Base-by-base conservation (phyloP, 1,284 basidiomycete genomes). In the Cutaneotrichosporon cavernicola region DNA sequence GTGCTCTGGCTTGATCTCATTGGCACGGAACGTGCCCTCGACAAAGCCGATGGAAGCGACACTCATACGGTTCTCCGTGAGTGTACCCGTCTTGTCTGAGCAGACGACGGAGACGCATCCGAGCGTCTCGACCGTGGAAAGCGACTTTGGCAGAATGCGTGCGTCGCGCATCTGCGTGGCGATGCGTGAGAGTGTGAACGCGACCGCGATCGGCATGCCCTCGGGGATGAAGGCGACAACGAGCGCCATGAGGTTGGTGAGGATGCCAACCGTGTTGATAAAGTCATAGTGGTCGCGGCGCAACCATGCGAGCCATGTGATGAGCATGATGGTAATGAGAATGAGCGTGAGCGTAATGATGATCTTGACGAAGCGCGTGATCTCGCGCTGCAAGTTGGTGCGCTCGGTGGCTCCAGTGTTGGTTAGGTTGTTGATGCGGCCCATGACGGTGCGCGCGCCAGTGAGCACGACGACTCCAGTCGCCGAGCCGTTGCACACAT, bases 161-260 rank as follows among this genome's bases (percentile, higher is more conserved):
- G 70, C 85, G 83, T 63, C 84, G 84, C 64, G 82, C 81, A 57
- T 87, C 80, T 8, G 82, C 83, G 58, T 79, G 9, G 86, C 86
- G 18, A 87, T 81, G 43, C 76, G 73, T 4, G 72, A 65, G n/a
- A 78, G 69, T 3, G 74, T 82, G 30, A 83, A 73, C 0, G 84
- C 83, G 46, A 85, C 82, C 30, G 80, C 78, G 30, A 83, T 74
- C 9, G 84, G 84, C 11, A 87, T 79, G 65, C 86, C 86, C 73
- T 83, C 83, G 2, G 85, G 85, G 67, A 86, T 84, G 70, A 85
- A 85, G n/a, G 86, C 83, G 31, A 88, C 86, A 70, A 82, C 80
- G 50, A 88, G 84, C 6, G 85, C 85, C n/a, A 87, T 86, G 30
- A 87, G 77, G 67, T 87, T 83, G 70, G 88, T 83, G 53, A 87